A percentile compares a stretch with the other conserved stretches of the same genome.
These are phyloP conservation scores for Mycena belliarum DNA, from an alignment of 768 basidiomycete species.

Conservation along the genomic window DNA sequence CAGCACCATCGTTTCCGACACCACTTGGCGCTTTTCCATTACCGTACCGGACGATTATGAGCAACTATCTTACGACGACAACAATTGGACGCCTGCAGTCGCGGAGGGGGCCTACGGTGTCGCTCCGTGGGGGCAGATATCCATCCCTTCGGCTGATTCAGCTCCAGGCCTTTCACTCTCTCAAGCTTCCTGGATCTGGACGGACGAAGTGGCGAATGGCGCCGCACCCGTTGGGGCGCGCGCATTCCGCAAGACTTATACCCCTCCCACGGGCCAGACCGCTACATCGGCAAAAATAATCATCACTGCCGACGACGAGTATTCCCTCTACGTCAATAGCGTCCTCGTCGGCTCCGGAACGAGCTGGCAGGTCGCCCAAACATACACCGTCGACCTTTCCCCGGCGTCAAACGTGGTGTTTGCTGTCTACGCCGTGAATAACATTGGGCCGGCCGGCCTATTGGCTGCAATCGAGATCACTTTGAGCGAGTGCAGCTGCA, in stretches of 20 bases:
- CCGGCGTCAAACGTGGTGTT: constrained; percentile 22
- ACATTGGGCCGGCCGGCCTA: constrained; percentile 21
- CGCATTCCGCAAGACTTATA: constrained; percentile 31
- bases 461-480: constrained; percentile 25
- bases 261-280: constrained; percentile 24
- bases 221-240: constrained; percentile 26
- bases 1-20: constrained; percentile 32
- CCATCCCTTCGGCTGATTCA: constrained; percentile 20
- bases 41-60: constrained; percentile 31
- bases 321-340: constrained; percentile 33
- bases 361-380: constrained; percentile 18
- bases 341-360: constrained; percentile 26
- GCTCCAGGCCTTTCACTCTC: constrained; percentile 27
- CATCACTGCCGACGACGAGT: constrained; percentile 29
- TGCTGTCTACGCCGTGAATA: constrained; percentile 19
- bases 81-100: constrained; percentile 30
- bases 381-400: constrained; percentile 22
- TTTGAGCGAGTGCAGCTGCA: constrained; percentile 19
- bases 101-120: constrained; percentile 24
- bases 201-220: constrained; percentile 28
- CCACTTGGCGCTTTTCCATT: constrained; percentile 29
- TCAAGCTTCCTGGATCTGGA: constrained; percentile 34
- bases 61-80: constrained; percentile 31
- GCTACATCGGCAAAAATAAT: constrained; percentile 26
- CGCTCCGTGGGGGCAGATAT: constrained; percentile 20